A percentile compares a stretch with the other conserved stretches of the same genome.
These are phyloP conservation scores for Fraxinus paxiana DNA, from an alignment of 305 asterid species.

Conservation along the genomic window DNA sequence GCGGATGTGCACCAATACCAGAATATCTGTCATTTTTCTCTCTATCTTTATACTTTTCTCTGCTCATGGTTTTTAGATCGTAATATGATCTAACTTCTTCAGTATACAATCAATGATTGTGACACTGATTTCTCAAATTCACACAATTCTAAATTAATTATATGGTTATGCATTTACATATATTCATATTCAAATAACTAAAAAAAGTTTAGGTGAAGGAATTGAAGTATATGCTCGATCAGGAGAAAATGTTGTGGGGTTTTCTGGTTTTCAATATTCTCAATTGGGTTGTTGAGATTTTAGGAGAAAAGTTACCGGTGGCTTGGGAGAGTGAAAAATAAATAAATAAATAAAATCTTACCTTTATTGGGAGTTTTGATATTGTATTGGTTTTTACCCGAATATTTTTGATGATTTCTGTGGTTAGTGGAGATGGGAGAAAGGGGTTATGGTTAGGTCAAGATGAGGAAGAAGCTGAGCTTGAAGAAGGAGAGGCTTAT, in stretches of 20 bases:
- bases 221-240: background rate
- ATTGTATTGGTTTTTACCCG: background rate
- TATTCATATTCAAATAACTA: background rate
- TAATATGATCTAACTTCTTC: background rate
- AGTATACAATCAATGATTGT: background rate
- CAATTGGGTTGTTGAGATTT: constrained; percentile 25
- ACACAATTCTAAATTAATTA: background rate
- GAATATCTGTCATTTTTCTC: background rate
- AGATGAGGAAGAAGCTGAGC: constrained; percentile 64
- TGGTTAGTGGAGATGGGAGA: constrained; percentile 71
- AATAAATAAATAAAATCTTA: background rate
- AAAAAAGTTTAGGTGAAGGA: background rate
- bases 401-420: constrained; percentile 58
- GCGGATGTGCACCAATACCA: background rate
- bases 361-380: constrained; percentile 15
- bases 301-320: constrained; percentile 38
- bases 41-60: background rate
- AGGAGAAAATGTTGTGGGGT: background rate
- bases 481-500: constrained; percentile 96
- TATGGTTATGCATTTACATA: background rate
- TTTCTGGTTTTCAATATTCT: constrained; percentile 15
- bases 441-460: constrained; percentile 60
- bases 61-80: background rate
- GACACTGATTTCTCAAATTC: background rate
- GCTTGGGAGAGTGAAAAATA: background rate